These are phyloP conservation scores for Zymoseptoria pseudotritici DNA, from an alignment of 2,329 filamentous ascomycete genomes.

Conservation along the genomic window DNA sequence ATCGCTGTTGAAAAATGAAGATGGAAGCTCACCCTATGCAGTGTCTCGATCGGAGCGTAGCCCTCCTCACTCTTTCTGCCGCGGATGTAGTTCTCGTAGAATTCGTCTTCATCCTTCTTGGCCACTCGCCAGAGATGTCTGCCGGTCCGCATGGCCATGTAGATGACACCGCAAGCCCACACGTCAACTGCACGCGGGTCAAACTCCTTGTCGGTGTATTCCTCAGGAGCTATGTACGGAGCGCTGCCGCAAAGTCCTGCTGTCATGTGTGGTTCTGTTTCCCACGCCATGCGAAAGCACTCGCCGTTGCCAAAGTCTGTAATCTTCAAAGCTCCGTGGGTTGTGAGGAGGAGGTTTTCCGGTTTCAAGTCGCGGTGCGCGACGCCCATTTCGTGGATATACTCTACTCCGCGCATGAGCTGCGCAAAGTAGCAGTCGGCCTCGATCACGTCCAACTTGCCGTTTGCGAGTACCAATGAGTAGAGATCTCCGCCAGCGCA, in stretches of 20 bases:
- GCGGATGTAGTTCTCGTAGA: slow-evolving; percentile 89
- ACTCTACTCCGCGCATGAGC: slow-evolving; percentile 97
- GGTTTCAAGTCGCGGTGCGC: slow-evolving; percentile 95
- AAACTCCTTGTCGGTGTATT: slow-evolving; percentile 92
- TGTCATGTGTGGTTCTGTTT: slow-evolving; percentile 96
- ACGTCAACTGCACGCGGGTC: slow-evolving; percentile 96
- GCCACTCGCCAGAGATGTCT: slow-evolving; percentile 95
- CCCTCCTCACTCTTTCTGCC: slow-evolving; percentile 90
- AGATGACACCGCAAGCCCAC: slow-evolving; percentile 97
- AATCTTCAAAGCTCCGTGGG: slow-evolving; percentile 88
- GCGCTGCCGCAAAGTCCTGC: slow-evolving; percentile 93
- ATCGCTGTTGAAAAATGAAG: neutral
- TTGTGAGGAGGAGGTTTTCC: slow-evolving; percentile 90
- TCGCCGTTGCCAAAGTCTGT: slow-evolving; percentile 98
- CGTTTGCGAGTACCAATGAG: slow-evolving; percentile 81
- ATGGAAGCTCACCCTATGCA: slow-evolving; percentile 70
- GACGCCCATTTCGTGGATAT: slow-evolving; percentile 99
- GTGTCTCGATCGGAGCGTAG: slow-evolving; percentile 89
- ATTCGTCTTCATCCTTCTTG: slow-evolving; percentile 94
- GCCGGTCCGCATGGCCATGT: slow-evolving; percentile 98
- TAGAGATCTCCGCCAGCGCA: slow-evolving; percentile 95
- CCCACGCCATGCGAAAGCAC: slow-evolving; percentile 99
- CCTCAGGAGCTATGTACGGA: slow-evolving; percentile 94
- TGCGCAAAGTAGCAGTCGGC: slow-evolving; percentile 99
- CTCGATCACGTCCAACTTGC: slow-evolving; percentile 84